Conservation (phyloP, 2,329 filamentous ascomycete species). For the Hymenoscyphus linearis region DNA sequence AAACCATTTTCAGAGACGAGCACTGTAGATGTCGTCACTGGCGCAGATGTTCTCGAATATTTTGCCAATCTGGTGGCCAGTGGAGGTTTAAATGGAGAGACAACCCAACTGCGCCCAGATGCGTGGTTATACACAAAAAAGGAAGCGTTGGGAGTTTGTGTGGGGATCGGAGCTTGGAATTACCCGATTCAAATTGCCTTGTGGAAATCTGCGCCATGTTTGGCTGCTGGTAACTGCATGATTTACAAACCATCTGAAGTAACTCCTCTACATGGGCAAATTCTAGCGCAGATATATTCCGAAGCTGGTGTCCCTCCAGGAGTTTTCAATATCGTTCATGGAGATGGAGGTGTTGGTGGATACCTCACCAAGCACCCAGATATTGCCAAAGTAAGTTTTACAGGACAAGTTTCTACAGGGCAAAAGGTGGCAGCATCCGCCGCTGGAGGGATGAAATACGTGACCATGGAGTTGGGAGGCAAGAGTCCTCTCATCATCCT, state of each 20-base stretch:
- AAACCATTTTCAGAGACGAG: slow-evolving; percentile 83
- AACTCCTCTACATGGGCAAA: slow-evolving; percentile 75
- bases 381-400: slow-evolving; percentile 85
- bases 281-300: slow-evolving; percentile 68
- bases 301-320: slow-evolving; percentile 76
- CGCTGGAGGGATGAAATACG: slow-evolving; percentile 76
- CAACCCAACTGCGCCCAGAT: slow-evolving; percentile 65
- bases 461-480: slow-evolving; percentile 88
- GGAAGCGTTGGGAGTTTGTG: slow-evolving; percentile 76
- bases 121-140: slow-evolving; percentile 82
- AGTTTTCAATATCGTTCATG: slow-evolving; percentile 84
- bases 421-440: slow-evolving; percentile 74
- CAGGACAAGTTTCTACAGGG: slow-evolving; percentile 78
- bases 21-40: slow-evolving; percentile 75
- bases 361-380: slow-evolving; percentile 66
- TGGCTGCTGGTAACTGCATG: slow-evolving; percentile 85
- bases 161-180: slow-evolving; percentile 86
- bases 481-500: slow-evolving; percentile 79
- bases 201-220: slow-evolving; percentile 82
- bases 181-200: slow-evolving; percentile 87
- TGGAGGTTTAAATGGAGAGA: slow-evolving; percentile 76
- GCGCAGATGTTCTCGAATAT: slow-evolving; percentile 81
- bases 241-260: slow-evolving; percentile 87
- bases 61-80: slow-evolving; percentile 75
- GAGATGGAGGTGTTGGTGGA: slow-evolving; percentile 70